Base-by-base conservation (phyloP, 345 rosid species). In the Ceriops zippeliana region DNA sequence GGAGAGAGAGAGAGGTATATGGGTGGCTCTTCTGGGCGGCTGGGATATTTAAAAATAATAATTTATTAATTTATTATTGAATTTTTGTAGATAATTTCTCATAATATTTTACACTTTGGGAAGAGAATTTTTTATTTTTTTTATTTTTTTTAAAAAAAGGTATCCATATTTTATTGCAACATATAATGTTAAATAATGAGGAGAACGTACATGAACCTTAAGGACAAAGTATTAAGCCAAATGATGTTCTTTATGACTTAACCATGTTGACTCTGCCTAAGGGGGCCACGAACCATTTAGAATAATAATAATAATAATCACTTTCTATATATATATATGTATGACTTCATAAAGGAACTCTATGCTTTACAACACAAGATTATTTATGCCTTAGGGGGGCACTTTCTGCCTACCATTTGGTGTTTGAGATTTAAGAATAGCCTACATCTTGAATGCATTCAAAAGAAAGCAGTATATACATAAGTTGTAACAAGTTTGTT, bases 1-100 rank as follows among this genome's bases (percentile, higher is more conserved):
- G 62, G 46, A 47, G 60, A 32, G 76, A 69, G 76, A 67, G 75
- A 75, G 31, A 27, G 63, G 72, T 57, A 71, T 72, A 77, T 92
- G 90, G 89, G 83, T 89, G 90, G 90, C 83, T 79, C 66, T 78
- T 81, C 84, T 79, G 91, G 93, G 93, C 85, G 87, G 95, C 86
- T 75, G 83, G 60, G 78, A 70, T 85, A 81, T 87, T 89, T 85
- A 86, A 86, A 84, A 80, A 76, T 74, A 22, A 30, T 28, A 6
- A 28, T 22, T 24, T 5, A 73, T 47, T 57, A 26, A 66, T 59
- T 24, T 20, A 61, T 34, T 42, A 4, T 42, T 13, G 17, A 42
- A 42, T 42, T 42, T 42, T 42, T 42, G 4, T 42, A 42, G 0
- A 42, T 42, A 42, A 42, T 11, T 38, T 37, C 10, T 38, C 16